A percentile compares a stretch with the other conserved stretches of the same genome.
Conservation (phyloP, 768 basidiomycete species). For the Suillus alpinus region DNA sequence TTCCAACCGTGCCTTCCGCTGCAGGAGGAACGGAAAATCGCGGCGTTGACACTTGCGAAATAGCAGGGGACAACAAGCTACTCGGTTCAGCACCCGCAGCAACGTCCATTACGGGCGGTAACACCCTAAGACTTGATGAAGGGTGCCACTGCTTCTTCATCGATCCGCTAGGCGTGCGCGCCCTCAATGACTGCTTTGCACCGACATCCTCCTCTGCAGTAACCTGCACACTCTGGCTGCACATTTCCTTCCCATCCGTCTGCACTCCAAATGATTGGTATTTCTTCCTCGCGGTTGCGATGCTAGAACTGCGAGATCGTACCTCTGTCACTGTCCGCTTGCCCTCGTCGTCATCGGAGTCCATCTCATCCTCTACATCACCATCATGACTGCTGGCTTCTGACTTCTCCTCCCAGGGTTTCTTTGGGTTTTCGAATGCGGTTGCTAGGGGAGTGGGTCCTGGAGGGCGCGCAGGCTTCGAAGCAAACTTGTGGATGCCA, state of each 20-base stretch:
- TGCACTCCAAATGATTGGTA: slow-evolving; percentile 73
- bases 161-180: slow-evolving; percentile 18
- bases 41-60: neutral
- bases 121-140: slow-evolving; percentile 7
- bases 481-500: slow-evolving; percentile 74
- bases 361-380: slow-evolving; percentile 75
- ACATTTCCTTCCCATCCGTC: slow-evolving; percentile 54
- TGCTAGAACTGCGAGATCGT: slow-evolving; percentile 36
- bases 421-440: slow-evolving; percentile 44
- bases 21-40: neutral
- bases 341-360: slow-evolving; percentile 42
- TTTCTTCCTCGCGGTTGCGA: slow-evolving; percentile 20
- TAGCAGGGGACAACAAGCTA: neutral
- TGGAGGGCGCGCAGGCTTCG: slow-evolving; percentile 52
- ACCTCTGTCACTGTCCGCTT: slow-evolving; percentile 25
- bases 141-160: slow-evolving; percentile 19
- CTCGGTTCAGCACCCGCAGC: slow-evolving; percentile 1
- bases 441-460: slow-evolving; percentile 42
- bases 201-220: slow-evolving; percentile 18
- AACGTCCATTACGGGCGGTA: slow-evolving; percentile 2
- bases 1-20: neutral
- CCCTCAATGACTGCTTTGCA: slow-evolving; percentile 22
- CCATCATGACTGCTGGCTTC: slow-evolving; percentile 80
- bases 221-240: slow-evolving; percentile 61
- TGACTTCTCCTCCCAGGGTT: slow-evolving; percentile 38